Percentiles rank a stretch among this genome's conserved stretches.
phyloP scores from a whole-genome alignment of 768 basidiomycete species.

The Rhizopogon salebrosus region DNA sequence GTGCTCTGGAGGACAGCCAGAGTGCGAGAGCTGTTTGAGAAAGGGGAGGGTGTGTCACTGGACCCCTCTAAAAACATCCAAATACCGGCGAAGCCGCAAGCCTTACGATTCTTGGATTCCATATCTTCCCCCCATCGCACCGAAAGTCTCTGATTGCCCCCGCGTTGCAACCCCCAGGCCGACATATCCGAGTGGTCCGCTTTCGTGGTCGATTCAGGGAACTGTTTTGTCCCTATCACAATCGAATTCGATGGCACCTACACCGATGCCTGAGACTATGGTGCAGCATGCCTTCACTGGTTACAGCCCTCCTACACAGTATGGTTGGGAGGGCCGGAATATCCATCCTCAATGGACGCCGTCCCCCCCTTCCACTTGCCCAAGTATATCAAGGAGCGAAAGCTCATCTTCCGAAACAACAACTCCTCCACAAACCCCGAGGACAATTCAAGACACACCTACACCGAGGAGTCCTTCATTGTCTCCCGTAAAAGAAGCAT shows the following conservation, averaged over 20 bases:
- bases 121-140: neutral
- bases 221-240: neutral
- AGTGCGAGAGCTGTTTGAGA: neutral
- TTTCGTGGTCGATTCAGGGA: neutral
- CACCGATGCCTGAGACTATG: neutral
- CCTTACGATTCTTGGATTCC: neutral
- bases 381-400: neutral
- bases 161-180: neutral
- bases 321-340: neutral
- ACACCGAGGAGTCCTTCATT: neutral
- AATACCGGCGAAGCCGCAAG: neutral
- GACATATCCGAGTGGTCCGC: neutral
- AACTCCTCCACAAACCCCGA: neutral
- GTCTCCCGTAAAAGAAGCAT: neutral
- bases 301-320: no score
- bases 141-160: neutral
- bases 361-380: neutral
- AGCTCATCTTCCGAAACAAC: neutral
- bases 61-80: neutral
- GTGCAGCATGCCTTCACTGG: neutral
- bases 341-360: neutral
- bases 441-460: no score
- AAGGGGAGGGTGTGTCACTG: neutral
- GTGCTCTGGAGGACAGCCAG: neutral
- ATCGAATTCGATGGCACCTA: no score